Evolutionary conservation across 345 rosid genomes (phyloP).

Genomic region (Moricandia moricandioides): DNA sequence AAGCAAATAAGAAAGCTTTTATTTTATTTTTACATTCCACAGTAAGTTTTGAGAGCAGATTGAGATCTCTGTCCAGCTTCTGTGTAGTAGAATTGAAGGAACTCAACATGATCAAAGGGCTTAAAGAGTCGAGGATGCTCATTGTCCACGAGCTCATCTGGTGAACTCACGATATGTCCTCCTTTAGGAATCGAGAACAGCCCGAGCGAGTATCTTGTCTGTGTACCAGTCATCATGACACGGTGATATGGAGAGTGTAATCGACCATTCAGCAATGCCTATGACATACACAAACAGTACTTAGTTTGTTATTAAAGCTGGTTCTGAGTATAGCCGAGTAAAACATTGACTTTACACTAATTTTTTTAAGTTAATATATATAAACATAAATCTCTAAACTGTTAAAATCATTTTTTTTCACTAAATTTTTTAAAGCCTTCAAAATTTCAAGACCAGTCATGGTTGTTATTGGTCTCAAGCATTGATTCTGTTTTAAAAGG

Average conservation of each 20-base stretch:
- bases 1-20: slow-evolving; percentile 1
- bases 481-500: neutral
- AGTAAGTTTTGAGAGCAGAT: slow-evolving; percentile 46
- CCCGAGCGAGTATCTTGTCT: slow-evolving; percentile 55
- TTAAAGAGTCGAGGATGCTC: slow-evolving; percentile 53
- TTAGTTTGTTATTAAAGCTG: neutral
- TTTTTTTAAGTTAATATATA: neutral
- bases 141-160: slow-evolving; percentile 55
- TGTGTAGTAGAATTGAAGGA: slow-evolving; percentile 42
- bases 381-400: neutral
- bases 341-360: neutral
- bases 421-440: neutral
- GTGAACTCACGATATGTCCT: slow-evolving; percentile 44
- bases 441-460: neutral
- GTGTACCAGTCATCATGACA: slow-evolving; percentile 65
- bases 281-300: neutral
- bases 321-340: neutral
- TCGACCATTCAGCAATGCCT: slow-evolving; percentile 72
- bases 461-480: neutral
- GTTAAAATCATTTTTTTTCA: neutral
- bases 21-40: slow-evolving; percentile 31
- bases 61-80: slow-evolving; percentile 44
- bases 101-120: slow-evolving; percentile 56
- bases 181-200: slow-evolving; percentile 56
- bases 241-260: slow-evolving; percentile 61